These are phyloP conservation scores for Rhodotorula graminis DNA, from an alignment of 768 basidiomycete genomes.

Conservation along the genomic window DNA sequence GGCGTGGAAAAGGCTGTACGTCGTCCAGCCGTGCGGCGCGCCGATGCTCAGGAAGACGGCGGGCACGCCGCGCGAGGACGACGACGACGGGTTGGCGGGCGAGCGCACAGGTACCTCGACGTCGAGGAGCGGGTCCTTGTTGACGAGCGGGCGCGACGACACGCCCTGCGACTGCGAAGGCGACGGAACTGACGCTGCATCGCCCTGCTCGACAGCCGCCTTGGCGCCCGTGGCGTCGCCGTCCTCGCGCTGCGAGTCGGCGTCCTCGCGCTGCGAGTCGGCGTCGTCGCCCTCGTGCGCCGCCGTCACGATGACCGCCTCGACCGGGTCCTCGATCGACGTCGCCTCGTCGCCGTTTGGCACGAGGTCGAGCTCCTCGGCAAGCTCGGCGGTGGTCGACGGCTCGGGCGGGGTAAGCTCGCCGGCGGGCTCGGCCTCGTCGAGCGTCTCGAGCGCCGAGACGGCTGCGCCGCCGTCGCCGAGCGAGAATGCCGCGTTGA, in stretches of 20 bases:
- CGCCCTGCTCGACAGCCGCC: background rate
- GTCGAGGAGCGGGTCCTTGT: conserved; percentile 14
- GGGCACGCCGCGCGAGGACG: conserved; percentile 2
- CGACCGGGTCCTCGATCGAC: background rate
- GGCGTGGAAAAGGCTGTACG: conserved; percentile 22
- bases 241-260: background rate
- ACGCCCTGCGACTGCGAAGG: no score
- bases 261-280: background rate
- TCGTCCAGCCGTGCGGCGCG: conserved; percentile 5
- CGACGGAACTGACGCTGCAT: background rate
- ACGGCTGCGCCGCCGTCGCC: background rate
- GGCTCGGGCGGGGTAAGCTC: background rate
- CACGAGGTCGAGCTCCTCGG: background rate
- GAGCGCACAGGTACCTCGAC: conserved; percentile 2
- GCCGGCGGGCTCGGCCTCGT: background rate
- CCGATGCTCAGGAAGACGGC: conserved; percentile 12
- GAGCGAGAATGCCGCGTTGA: background rate
- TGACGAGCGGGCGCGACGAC: background rate
- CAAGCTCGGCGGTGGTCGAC: background rate
- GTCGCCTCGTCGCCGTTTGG: background rate
- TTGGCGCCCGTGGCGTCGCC: background rate
- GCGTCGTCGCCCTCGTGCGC: background rate
- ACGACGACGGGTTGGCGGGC: background rate
- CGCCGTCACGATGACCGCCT: background rate
- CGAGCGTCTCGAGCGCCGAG: background rate